Percentiles rank a stretch among this genome's conserved stretches.
These are phyloP conservation scores for Neonectria ditissima DNA, from an alignment of 2,329 filamentous ascomycete genomes.

Conservation along the genomic window DNA sequence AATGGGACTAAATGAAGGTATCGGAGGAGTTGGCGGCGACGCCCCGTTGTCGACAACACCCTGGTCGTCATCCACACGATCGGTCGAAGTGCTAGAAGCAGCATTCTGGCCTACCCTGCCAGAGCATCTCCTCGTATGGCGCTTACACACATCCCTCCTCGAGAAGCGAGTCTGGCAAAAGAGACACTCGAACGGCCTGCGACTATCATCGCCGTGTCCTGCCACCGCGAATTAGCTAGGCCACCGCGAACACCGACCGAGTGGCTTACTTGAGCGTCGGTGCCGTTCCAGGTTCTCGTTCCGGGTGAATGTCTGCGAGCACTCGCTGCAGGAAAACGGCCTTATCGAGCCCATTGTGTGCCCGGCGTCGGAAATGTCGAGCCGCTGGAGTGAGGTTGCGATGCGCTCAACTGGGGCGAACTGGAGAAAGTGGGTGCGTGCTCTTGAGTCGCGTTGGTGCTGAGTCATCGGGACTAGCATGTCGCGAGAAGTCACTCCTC, in stretches of 20 bases:
- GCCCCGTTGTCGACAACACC: background rate
- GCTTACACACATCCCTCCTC: slow-evolving; percentile 36
- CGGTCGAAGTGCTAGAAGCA: background rate
- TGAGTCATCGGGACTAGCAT: background rate
- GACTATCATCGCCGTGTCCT: slow-evolving; percentile 37
- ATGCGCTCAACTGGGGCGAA: background rate
- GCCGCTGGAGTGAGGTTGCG: background rate
- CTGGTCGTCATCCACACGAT: background rate
- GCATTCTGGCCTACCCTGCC: slow-evolving; percentile 1
- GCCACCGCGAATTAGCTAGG: too few species aligned
- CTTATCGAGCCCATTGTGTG: slow-evolving; percentile 4
- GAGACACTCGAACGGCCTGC: slow-evolving; percentile 35
- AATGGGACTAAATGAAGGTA: background rate
- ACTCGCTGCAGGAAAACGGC: slow-evolving; percentile 8
- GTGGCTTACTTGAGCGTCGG: slow-evolving; percentile 33
- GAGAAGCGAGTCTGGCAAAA: slow-evolving; percentile 36
- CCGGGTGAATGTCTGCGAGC: slow-evolving; percentile 4
- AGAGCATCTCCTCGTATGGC: slow-evolving; percentile 31
- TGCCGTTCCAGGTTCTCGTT: slow-evolving; percentile 41
- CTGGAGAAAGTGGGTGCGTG: background rate
- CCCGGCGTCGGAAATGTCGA: background rate
- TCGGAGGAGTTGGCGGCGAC: slow-evolving; percentile 2
- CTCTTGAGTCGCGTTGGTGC: slow-evolving; percentile 1
- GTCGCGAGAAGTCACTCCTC: too few species aligned
- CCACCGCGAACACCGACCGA: too few species aligned